Evolutionary conservation across 495 filamentous ascomycete species (phyloP).

Genomic region (Tuber aestivum): DNA sequence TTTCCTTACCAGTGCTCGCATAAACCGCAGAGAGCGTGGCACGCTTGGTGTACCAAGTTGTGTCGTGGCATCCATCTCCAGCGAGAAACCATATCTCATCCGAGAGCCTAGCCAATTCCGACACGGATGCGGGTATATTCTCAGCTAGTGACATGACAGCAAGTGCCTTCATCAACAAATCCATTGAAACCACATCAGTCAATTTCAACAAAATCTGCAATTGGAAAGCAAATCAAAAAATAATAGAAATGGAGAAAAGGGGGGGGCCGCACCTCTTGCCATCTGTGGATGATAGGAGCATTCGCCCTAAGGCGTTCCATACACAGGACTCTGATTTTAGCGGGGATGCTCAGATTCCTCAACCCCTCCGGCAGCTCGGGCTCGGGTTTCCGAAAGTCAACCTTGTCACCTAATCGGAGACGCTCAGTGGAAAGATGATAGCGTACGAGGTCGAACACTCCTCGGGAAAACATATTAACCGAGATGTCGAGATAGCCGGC

Average conservation of each 20-base stretch:
- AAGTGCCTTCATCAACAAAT: conserved; percentile 57
- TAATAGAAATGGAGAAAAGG: too few species aligned
- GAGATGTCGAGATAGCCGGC: conserved; percentile 80
- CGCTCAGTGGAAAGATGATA: conserved; percentile 71
- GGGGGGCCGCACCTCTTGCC: conserved; percentile 69
- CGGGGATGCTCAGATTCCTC: conserved; percentile 32
- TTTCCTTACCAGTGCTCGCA: conserved; percentile 53
- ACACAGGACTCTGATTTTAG: conserved; percentile 59
- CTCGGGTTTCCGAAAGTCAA: conserved; percentile 21
- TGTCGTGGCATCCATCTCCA: conserved; percentile 73
- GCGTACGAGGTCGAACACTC: conserved; percentile 71
- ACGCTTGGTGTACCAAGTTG: conserved; percentile 86
- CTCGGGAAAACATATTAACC: conserved; percentile 70
- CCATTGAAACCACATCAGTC: conserved; percentile 9
- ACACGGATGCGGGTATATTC: conserved; percentile 68
- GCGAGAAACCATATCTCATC: conserved; percentile 85
- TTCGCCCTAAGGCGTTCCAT: conserved; percentile 72
- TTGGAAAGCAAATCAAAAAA: background rate
- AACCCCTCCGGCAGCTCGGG: conserved; percentile 45
- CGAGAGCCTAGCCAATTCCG: conserved; percentile 69
- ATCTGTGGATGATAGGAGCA: conserved; percentile 58
- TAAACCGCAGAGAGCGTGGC: conserved; percentile 72
- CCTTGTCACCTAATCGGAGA: conserved; percentile 44
- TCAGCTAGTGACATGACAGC: conserved; percentile 76
- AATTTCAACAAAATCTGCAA: conserved; percentile 2